Base-by-base conservation (phyloP, 176 grass and related monocot species). In the Melocanna baccifera region DNA sequence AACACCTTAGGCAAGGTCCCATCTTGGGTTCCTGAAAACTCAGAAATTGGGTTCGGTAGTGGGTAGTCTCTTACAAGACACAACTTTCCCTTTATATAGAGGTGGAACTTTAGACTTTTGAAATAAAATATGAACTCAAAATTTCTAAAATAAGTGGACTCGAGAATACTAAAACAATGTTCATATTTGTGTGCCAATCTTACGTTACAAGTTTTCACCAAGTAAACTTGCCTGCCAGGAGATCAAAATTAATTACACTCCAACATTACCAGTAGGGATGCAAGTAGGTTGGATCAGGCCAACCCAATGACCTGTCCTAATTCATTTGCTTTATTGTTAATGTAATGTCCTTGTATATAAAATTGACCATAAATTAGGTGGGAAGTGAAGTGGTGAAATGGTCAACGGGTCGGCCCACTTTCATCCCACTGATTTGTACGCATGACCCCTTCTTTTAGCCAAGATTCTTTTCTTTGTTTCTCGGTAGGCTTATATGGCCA, bases 71-170 rank as follows among this genome's bases (percentile, higher is more conserved):
- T 78, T 48, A 79, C 28, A 66, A 66, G 10, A 65, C 48, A 64
- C 19, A 12, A 83, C 26, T 6, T 6, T 83, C 41, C 42, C 12
- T 61, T 72, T 59, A 28, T n/a, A 58, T 32, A 72, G 42, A 47
- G 25, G 42, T 61, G 12, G 28, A 47, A 46, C 30, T 69, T 66
- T 32, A 2, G 19, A 76, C 26, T 26, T 85, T 62, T 0, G n/a
- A 41, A 80, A 89, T 69, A 51, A 85, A 75, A 47, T 73, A 59
- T 41, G 23, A 67, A 58, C 9, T 28, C n/a, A 12, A 37, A 81
- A 79, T 58, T 58, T 58, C 22, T 5, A 57, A 32, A 56, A 58
- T 73, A 42, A 11, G 64, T 47, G 12, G 47, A 67, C 28, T 39
- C 1, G 3, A 59, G 73, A 69, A 67, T 59, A 53, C 30, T 53